Evolutionary conservation across 257 asterid genomes (phyloP).

Genomic region (Fraxinus quadrangulata): DNA sequence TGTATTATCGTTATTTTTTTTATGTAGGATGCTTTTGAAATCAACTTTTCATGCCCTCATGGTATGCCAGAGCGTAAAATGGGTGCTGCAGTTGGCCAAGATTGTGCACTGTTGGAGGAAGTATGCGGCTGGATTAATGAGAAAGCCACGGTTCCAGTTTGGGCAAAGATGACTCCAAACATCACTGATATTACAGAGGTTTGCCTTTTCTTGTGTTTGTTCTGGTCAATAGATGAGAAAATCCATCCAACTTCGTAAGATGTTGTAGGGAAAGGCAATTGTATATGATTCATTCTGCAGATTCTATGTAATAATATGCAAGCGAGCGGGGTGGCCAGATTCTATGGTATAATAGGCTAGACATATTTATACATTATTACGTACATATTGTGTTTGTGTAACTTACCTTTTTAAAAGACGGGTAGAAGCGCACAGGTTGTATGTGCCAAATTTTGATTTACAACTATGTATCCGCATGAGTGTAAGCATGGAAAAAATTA

Average conservation of each 20-base stretch:
- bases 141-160: conserved; percentile 87
- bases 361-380: too few relatives aligned
- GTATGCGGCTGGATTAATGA: conserved; percentile 91
- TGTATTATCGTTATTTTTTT: too few relatives aligned
- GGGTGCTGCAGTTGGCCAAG: conserved; percentile 99
- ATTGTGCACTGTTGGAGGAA: conserved; percentile 85
- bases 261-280: background rate
- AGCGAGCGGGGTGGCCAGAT: too few relatives aligned
- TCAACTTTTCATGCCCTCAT: conserved; percentile 95
- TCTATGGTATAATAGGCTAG: too few relatives aligned
- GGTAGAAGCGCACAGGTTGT: too few relatives aligned
- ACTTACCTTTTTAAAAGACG: too few relatives aligned
- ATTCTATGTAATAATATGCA: too few relatives aligned
- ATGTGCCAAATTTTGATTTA: too few relatives aligned
- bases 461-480: too few relatives aligned
- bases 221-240: background rate
- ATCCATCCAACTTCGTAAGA: background rate
- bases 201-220: conserved; percentile 28
- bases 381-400: too few relatives aligned
- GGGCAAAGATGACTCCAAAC: conserved; percentile 99
- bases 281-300: background rate
- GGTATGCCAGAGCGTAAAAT: conserved; percentile 98
- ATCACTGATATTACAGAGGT: conserved; percentile 86
- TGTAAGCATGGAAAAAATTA: too few relatives aligned
- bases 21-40: conserved; percentile 85